Percentiles rank a stretch among this genome's conserved stretches.
phyloP scores from a whole-genome alignment of 169 alveolate species.

The Plasmodium inui region DNA sequence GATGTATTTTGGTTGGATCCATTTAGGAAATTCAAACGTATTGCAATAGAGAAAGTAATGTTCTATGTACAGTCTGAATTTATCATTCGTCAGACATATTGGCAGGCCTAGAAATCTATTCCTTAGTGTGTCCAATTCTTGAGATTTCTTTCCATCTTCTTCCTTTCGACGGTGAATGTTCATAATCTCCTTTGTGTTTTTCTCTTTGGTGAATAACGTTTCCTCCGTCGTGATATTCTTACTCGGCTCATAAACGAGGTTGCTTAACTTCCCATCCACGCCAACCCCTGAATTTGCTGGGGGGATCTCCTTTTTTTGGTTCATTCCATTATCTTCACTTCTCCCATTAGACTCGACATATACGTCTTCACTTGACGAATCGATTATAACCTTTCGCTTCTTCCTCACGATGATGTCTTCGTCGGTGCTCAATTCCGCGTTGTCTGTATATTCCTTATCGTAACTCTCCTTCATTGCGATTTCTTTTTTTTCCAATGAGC shows the following conservation, averaged over 20 bases:
- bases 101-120: slow-evolving; percentile 42
- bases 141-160: slow-evolving; percentile 55
- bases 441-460: background rate
- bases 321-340: background rate
- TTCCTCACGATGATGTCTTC: slow-evolving; percentile 49
- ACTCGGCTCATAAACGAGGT: slow-evolving; percentile 36
- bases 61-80: slow-evolving; percentile 80
- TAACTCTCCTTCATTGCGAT: background rate
- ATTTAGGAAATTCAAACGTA: slow-evolving; percentile 84
- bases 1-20: slow-evolving; percentile 85
- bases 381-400: slow-evolving; percentile 31
- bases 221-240: slow-evolving; percentile 12
- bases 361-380: slow-evolving; percentile 20
- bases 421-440: slow-evolving; percentile 46
- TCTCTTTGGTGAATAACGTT: background rate
- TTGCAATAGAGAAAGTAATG: slow-evolving; percentile 80
- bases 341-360: background rate
- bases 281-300: background rate
- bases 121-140: slow-evolving; percentile 53
- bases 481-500: background rate
- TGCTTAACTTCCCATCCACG: slow-evolving; percentile 25
- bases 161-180: slow-evolving; percentile 32
- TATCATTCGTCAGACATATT: slow-evolving; percentile 41
- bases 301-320: background rate
- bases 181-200: slow-evolving; percentile 1